Evolutionary conservation across 2,329 filamentous ascomycete species (phyloP).

Genomic region (Colletotrichum sp.): DNA sequence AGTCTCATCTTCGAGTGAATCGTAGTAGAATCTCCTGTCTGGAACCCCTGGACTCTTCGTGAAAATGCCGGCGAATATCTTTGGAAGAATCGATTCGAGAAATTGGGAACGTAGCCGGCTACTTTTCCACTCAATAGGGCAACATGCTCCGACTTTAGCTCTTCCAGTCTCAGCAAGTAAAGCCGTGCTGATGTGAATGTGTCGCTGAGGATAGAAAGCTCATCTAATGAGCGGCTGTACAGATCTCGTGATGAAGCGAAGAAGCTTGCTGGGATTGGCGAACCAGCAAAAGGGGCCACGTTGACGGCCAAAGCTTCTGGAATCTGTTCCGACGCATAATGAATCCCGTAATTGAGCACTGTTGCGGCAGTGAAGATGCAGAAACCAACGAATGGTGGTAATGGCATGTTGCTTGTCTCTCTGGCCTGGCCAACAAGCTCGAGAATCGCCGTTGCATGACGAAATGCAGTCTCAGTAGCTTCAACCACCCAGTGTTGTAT

Average conservation of each 20-base stretch:
- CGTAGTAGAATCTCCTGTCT: background rate
- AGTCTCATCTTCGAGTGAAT: background rate
- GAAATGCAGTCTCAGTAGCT: background rate
- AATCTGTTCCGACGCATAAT: background rate
- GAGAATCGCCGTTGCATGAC: conserved; percentile 7
- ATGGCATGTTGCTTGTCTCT: background rate
- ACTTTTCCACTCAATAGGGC: background rate
- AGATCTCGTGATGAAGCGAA: background rate
- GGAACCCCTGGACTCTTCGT: background rate
- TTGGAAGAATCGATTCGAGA: conserved; percentile 1
- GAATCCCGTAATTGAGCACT: background rate
- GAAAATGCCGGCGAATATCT: background rate
- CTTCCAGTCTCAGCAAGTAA: background rate
- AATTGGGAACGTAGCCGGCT: background rate
- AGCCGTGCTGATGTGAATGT: background rate
- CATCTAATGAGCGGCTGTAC: background rate
- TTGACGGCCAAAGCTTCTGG: background rate
- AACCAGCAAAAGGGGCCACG: background rate
- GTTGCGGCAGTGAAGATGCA: conserved; percentile 13
- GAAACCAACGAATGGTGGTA: conserved; percentile 3
- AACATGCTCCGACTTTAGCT: conserved; percentile 1
- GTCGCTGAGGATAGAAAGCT: background rate
- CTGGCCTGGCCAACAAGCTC: background rate
- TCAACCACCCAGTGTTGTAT: conserved; percentile 9
- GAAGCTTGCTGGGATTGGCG: background rate